A percentile compares a stretch with the other conserved stretches of the same genome.
These are phyloP conservation scores for Pezicula carpinea DNA, from an alignment of 2,329 filamentous ascomycete species.

Conservation along the genomic window DNA sequence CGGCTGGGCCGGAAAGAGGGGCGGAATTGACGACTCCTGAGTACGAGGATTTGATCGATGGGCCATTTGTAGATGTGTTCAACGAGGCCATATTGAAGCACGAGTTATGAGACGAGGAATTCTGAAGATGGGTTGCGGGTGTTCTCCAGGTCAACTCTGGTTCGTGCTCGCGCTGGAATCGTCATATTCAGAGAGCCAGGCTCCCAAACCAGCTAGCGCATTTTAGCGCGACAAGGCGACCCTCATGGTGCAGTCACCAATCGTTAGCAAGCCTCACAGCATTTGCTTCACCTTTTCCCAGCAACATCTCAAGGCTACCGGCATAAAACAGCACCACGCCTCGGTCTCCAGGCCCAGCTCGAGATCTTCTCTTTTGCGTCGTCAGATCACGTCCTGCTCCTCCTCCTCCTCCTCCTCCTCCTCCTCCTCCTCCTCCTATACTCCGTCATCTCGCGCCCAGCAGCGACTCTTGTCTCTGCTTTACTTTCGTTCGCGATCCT, in stretches of 20 bases:
- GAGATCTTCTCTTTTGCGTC: constrained; percentile 3
- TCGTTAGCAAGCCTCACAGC: no score
- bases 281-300: no score
- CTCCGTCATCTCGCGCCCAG: constrained; percentile 3
- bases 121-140: neutral
- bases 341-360: no score
- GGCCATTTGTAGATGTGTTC: constrained; percentile 74
- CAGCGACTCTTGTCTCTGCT: constrained; percentile 16
- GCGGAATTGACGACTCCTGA: constrained; percentile 61
- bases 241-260: no score
- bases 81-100: constrained; percentile 63
- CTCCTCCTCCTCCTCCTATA: constrained; percentile 1
- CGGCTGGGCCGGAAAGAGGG: constrained; percentile 48
- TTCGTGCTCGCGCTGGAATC: neutral
- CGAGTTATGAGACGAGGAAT: neutral
- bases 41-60: constrained; percentile 82
- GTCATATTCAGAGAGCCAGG: no score
- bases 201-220: no score
- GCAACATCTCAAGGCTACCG: no score
- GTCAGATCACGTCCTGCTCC: constrained; percentile 5
- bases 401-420: constrained; percentile 7
- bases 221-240: no score
- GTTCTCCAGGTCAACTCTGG: neutral
- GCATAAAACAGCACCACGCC: no score
- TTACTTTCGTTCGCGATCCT: constrained; percentile 16